These are phyloP conservation scores for Malus hybrid DNA, from an alignment of 331 rosid genomes.

Conservation along the genomic window DNA sequence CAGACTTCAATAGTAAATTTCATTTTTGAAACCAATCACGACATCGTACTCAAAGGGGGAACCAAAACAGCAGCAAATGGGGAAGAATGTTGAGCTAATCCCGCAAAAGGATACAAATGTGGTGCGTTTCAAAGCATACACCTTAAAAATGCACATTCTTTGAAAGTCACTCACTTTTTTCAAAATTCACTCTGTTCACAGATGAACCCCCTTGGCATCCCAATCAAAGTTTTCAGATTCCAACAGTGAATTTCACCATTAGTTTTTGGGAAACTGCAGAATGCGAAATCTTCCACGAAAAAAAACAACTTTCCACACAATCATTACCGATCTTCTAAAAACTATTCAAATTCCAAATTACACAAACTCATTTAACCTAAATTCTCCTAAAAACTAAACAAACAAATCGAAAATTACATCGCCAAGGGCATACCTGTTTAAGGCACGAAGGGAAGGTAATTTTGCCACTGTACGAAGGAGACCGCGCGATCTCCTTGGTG, in stretches of 20 bases:
- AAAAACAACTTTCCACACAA: neutral
- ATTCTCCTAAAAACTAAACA: neutral
- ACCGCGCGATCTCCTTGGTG: conserved; percentile 55
- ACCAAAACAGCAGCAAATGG: neutral
- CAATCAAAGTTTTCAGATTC: neutral
- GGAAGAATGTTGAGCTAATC: neutral
- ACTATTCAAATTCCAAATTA: neutral
- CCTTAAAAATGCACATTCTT: neutral
- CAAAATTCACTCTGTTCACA: neutral
- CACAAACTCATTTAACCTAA: neutral
- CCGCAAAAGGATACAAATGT: neutral
- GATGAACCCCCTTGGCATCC: neutral
- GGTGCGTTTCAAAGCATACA: neutral
- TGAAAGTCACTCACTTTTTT: neutral
- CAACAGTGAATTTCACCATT: neutral
- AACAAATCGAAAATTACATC: neutral
- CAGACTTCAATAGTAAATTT: neutral
- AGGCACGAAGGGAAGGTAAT: conserved; percentile 95
- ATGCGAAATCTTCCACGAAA: neutral
- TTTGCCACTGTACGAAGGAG: conserved; percentile 44
- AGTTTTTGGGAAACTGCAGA: neutral
- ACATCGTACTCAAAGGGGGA: neutral
- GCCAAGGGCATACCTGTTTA: conserved; percentile 52
- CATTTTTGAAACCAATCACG: no score
- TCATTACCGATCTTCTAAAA: neutral